Evolutionary conservation across 2,329 filamentous ascomycete species (phyloP), one percentile per base, ranked within the genome.

Genomic region (Hortaea werneckii): DNA sequence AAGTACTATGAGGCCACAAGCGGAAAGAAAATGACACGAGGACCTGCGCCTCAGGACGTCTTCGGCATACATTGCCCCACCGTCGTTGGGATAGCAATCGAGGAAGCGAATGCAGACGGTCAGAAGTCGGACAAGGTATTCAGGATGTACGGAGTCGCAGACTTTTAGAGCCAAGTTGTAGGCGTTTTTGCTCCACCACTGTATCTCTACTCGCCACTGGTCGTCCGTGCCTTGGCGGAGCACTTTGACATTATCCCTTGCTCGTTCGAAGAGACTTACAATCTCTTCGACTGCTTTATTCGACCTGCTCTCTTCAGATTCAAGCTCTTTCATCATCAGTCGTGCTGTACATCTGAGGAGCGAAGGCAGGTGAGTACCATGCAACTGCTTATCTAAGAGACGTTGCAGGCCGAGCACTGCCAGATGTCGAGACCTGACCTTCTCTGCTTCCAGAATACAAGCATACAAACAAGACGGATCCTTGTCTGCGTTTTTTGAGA

Each of bases 101-200:
- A 63, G 40, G 28, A 65, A 59, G 8, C 42, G 64, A 2, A 62
- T 61, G 53, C 72, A 76, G 26, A 63, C 58, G 6, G 61, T 52
- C 4, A 78, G 53, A 26, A 94, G 71, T 3, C 76, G 69, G 3
- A 81, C 59, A 0, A 82, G 68, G 41, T 72, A 64, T 5, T 63
- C 60, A 1, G 80, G 70, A 26, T 75, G 61, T 72, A 83, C 82
- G 1, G 75, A 68, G 1, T 73, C 71, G 53, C 73, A 75, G 47
- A 82, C 71, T 49, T 80, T 78, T 4, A 90, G 65, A 0, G 80
- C 82, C 5, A 88, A 63, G 53, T 92, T 94, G 68, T 94, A 94
- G 1, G 83, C 76, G 51, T 85, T 90, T 51, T 82, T 82, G 34
- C 82, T 83, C 60, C 94, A 89, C 87, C 87, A 94, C 54, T 89